Base-by-base conservation (phyloP, 208 protist genomes). In the Acanthamoeba lenticulata region DNA sequence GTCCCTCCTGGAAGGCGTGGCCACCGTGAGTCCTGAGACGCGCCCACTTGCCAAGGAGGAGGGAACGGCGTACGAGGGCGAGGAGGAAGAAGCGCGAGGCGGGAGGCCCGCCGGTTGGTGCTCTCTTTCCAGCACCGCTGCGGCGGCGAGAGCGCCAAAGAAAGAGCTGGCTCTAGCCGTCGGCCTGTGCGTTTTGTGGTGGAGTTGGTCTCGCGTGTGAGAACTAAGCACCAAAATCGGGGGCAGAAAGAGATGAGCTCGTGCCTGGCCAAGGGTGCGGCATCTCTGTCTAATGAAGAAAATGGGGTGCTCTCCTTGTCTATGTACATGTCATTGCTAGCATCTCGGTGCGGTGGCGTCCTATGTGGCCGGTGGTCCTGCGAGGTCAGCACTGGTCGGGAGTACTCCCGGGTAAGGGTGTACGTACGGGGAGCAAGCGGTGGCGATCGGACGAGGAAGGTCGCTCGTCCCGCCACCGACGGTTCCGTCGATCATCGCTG, bases 241-340 rank as follows among this genome's bases (percentile, higher is more conserved):
- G 13, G n/a, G 57, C n/a, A 29, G 57, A 2, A 4, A 67, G n/a
- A 15, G 60, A 19, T 6, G n/a, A 17, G 36, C 67, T 27, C 36
- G 67, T 32, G 44, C 67, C 36, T 45, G 5, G 32, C 17, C 36
- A 45, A 9, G 19, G 36, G 32, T 6, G 32, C 2, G 36, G 19
- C 9, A 38, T 79, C 36, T 36, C 67, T 42, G 36, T 79, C 67
- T 5, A 79, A n/a, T 6, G 67, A 44, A 44, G 27, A 45, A 79
- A 79, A 79, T 44, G 67, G 38, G 13, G 67, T 44, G 67, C 67
- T 79, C 67, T 79, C 67, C 44, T 45, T 79, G 36, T 79, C 67
- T 79, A 79, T 79, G 67, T 79, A 79, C 67, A 79, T 79, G 36
- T 29, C n/a, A 17, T 79, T 79, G 67, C 44, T 79, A 19, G 13